Conservation (phyloP, 2,329 filamentous ascomycete genomes). For the Colletotrichum abscissum region DNA sequence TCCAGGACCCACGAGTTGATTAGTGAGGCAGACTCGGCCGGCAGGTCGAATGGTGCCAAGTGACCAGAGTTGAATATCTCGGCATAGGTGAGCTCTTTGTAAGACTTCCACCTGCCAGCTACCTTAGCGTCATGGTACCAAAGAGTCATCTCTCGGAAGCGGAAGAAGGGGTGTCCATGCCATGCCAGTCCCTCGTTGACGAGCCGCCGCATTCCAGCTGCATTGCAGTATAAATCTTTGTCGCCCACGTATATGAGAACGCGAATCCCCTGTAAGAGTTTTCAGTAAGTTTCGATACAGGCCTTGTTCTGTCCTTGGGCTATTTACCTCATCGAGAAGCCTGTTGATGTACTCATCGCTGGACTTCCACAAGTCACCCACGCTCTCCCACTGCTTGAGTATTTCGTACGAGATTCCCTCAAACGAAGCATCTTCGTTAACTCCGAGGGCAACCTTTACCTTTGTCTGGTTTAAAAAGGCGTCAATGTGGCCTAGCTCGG, state of each 20-base stretch:
- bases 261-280: neutral
- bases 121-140: slow-evolving; percentile 7
- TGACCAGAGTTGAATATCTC: slow-evolving; percentile 19
- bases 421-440: neutral
- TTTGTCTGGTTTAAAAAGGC: neutral
- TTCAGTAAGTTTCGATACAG: neutral
- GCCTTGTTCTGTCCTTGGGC: neutral
- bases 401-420: neutral
- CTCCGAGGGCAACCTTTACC: neutral
- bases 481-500: neutral
- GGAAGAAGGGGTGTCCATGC: slow-evolving; percentile 9
- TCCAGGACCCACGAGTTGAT: neutral
- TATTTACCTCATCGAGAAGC: neutral
- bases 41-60: slow-evolving; percentile 13
- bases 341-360: slow-evolving; percentile 4
- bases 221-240: slow-evolving; percentile 22
- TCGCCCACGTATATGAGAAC: slow-evolving; percentile 19
- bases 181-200: slow-evolving; percentile 11
- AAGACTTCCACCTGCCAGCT: slow-evolving; percentile 7
- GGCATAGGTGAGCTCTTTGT: slow-evolving; percentile 1
- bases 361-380: slow-evolving; percentile 18
- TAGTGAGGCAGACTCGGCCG: neutral
- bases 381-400: neutral
- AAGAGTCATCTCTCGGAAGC: neutral
- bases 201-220: slow-evolving; percentile 10